Evolutionary conservation across 495 filamentous ascomycete species (phyloP).

Genomic region (Penicillium canescens): DNA sequence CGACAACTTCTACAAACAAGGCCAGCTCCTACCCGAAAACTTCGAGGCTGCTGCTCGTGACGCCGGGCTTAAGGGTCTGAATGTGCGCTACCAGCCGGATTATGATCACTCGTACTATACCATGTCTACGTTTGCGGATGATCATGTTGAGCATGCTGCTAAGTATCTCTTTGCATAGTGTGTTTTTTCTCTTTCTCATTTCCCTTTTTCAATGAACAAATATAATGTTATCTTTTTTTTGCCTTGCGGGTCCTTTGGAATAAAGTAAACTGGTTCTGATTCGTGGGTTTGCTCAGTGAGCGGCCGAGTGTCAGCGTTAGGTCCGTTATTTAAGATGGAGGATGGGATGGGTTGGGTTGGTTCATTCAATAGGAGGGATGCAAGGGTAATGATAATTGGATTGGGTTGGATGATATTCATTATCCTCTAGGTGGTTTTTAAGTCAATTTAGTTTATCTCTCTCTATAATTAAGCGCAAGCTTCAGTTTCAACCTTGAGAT

Average conservation of each 20-base stretch:
- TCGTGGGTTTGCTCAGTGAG: constrained; percentile 18
- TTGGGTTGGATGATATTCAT: no score
- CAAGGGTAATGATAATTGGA: no score
- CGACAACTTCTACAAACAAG: constrained; percentile 94
- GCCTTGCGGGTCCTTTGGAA: neutral
- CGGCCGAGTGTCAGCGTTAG: neutral
- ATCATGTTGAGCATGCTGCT: constrained; percentile 89
- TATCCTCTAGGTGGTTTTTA: no score
- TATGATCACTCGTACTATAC: constrained; percentile 98
- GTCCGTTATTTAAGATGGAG: constrained; percentile 11
- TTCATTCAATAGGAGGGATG: no score
- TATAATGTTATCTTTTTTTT: neutral
- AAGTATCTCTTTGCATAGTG: constrained; percentile 71
- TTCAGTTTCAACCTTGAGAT: no score
- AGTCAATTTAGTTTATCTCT: no score
- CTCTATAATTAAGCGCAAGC: no score
- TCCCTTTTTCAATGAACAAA: constrained; percentile 1
- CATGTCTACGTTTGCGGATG: constrained; percentile 83
- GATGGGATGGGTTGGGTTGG: no score
- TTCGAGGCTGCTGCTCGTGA: constrained; percentile 77
- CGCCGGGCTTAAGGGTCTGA: constrained; percentile 62
- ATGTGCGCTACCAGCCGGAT: constrained; percentile 80
- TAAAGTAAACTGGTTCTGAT: constrained; percentile 21
- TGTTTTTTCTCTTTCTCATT: constrained; percentile 27
- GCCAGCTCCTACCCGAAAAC: constrained; percentile 92